A percentile compares a stretch with the other conserved stretches of the same genome.
Conservation (phyloP, 1,139 yeast genomes). For the Saccharomyces hybrid region DNA sequence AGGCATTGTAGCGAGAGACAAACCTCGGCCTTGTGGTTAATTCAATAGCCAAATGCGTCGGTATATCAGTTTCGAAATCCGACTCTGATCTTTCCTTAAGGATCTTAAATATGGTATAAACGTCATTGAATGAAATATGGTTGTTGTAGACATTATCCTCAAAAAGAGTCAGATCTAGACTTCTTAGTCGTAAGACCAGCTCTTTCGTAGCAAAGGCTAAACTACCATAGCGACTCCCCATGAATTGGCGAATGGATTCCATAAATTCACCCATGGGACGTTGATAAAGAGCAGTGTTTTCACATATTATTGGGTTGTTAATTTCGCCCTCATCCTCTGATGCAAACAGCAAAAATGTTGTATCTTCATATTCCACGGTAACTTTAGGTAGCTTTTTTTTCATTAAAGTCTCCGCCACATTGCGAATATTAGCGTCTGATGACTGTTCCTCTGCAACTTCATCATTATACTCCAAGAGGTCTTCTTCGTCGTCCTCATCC, state of each 20-base stretch:
- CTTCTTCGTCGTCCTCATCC: conserved; percentile 15
- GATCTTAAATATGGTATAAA: conserved; percentile 27
- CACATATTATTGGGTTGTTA: conserved; percentile 17
- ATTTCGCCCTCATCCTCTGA: conserved; percentile 11
- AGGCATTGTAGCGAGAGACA: conserved; percentile 29
- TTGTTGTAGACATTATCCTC: conserved; percentile 32
- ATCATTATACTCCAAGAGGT: conserved; percentile 16
- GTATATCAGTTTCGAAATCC: conserved; percentile 18
- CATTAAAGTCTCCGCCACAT: conserved; percentile 15
- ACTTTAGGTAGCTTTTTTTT: conserved; percentile 15
- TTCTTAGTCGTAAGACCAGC: conserved; percentile 22
- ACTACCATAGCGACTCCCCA: conserved; percentile 22
- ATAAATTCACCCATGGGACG: conserved; percentile 22
- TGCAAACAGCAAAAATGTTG: conserved; percentile 20
- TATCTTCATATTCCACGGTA: conserved; percentile 15
- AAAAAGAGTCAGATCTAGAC: conserved; percentile 25
- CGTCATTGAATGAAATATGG: conserved; percentile 28
- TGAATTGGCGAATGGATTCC: conserved; percentile 20
- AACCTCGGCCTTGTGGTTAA: conserved; percentile 25
- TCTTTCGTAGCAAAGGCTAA: conserved; percentile 26
- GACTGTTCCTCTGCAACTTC: conserved; percentile 2
- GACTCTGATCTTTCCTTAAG: conserved; percentile 24
- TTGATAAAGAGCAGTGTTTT: conserved; percentile 15
- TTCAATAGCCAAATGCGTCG: conserved; percentile 16
- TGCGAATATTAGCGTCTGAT: conserved; percentile 11